Conservation (phyloP, 257 asterid genomes). For the Salvia rosmarinus region DNA sequence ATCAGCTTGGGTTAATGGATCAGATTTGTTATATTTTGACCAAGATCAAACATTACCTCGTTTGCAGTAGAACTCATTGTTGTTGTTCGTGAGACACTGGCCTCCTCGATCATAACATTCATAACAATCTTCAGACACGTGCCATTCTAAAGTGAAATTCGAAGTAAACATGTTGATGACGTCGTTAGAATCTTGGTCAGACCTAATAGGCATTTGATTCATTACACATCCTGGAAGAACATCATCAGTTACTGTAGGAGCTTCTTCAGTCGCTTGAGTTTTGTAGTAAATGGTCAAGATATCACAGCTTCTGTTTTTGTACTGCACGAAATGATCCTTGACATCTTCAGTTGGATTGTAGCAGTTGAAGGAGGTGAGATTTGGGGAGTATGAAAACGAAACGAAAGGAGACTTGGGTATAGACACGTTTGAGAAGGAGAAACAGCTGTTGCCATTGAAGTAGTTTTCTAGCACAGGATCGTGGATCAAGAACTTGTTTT, state of each 20-base stretch:
- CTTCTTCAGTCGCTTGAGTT: neutral
- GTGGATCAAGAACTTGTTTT: constrained; percentile 7
- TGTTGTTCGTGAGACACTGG: constrained; percentile 26
- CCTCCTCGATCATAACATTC: constrained; percentile 44
- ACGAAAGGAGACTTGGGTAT: constrained; percentile 12
- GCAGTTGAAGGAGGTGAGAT: constrained; percentile 40
- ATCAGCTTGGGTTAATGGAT: neutral
- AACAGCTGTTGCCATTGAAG: neutral
- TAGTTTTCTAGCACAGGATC: neutral
- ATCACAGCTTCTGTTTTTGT: neutral
- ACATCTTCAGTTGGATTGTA: neutral
- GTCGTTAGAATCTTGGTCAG: neutral
- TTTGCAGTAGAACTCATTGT: constrained; percentile 26
- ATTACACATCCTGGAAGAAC: neutral
- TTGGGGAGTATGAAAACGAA: constrained; percentile 34
- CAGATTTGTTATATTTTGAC: neutral
- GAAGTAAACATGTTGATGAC: constrained; percentile 23
- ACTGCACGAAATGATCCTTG: neutral
- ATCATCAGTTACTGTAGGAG: neutral
- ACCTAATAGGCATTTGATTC: constrained; percentile 35
- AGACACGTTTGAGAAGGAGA: neutral
- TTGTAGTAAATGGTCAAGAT: neutral
- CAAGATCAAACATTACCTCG: neutral
- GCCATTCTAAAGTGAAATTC: constrained; percentile 39
- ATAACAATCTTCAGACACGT: constrained; percentile 38